These are phyloP conservation scores for Macrophomina pseudophaseolina DNA, from an alignment of 2,329 filamentous ascomycete species.

Conservation along the genomic window DNA sequence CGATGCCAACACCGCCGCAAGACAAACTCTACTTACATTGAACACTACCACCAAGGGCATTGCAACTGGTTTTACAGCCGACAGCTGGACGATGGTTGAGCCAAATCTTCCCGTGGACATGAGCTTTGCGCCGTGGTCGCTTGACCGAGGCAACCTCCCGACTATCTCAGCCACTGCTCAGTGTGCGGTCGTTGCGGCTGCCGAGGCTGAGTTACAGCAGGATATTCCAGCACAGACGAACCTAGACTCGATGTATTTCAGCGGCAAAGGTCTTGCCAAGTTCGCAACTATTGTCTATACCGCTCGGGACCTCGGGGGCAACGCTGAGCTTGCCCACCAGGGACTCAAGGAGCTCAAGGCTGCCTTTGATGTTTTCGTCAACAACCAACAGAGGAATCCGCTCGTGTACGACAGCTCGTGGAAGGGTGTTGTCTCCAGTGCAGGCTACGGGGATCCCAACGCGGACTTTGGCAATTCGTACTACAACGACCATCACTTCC, in stretches of 20 bases:
- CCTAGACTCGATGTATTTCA: constrained; percentile 73
- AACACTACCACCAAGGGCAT: constrained; percentile 86
- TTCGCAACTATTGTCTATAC: constrained; percentile 54
- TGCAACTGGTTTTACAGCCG: constrained; percentile 67
- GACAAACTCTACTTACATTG: constrained; percentile 63
- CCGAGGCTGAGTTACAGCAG: constrained; percentile 74
- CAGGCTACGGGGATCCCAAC: constrained; percentile 73
- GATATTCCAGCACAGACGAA: constrained; percentile 76
- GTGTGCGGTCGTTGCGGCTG: constrained; percentile 64
- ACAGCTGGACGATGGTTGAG: constrained; percentile 73
- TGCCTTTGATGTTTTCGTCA: constrained; percentile 56
- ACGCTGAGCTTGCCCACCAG: constrained; percentile 58
- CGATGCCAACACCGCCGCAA: constrained; percentile 59
- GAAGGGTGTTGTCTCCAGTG: constrained; percentile 83
- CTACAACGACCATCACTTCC: constrained; percentile 75
- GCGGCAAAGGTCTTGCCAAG: constrained; percentile 53
- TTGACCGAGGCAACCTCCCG: constrained; percentile 49
- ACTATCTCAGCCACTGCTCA: constrained; percentile 58
- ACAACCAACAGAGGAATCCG: constrained; percentile 55
- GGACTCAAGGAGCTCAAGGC: constrained; percentile 58
- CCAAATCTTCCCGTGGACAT: constrained; percentile 70
- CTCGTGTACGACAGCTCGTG: constrained; percentile 66
- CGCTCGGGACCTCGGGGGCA: constrained; percentile 63
- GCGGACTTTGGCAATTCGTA: constrained; percentile 89
- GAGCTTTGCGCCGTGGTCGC: constrained; percentile 80